Base-by-base conservation (phyloP, 1,284 basidiomycete genomes). In the Apiotrichum brassicae region DNA sequence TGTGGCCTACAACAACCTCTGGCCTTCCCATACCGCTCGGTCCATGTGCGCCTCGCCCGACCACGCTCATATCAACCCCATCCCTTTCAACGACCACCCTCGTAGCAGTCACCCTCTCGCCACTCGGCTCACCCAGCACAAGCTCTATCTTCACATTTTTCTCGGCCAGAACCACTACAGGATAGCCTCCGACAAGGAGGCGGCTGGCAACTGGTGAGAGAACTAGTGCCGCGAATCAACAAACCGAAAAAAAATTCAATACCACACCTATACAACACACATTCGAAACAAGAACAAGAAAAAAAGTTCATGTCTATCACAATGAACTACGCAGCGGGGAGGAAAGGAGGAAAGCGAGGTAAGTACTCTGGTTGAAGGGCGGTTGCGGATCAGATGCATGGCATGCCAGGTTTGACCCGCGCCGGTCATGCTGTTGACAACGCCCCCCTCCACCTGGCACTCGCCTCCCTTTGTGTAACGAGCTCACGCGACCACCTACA, bases 271-370 rank as follows among this genome's bases (percentile, higher is more conserved):
- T n/a, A n/a, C n/a, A n/a, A n/a, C n/a, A 22, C 36, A 35, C 26
- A 24, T 32, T 34, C 14, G 33, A 30, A 14, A 35, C 41, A 39
- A 19, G n/a, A 14, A 22, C 48, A 30, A 9, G 8, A 30, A 14
- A 38, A 16, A 33, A 32, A 28, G 37, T 41, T 19, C 50, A 53
- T 53, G 51, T 54, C 56, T 19, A 53, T 57, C 45, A 54, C 56
- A 33, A 54, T 54, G 49, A 54, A 52, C 46, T 25, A 34, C 24
- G 36, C 46, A 37, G 40, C 43, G 52, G 56, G 52, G 53, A 52
- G 56, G 52, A 52, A 58, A 42, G 33, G 33, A 34, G 56, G 49
- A 52, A 58, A 54, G 44, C 52, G 56, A 49, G 56, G 56, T 58
- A 33, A 58, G 56, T 54, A 4, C 8, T n/a, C n/a, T n/a, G n/a